phyloP scores from a whole-genome alignment of 768 basidiomycete genomes.

The Lactarius psammicola region DNA sequence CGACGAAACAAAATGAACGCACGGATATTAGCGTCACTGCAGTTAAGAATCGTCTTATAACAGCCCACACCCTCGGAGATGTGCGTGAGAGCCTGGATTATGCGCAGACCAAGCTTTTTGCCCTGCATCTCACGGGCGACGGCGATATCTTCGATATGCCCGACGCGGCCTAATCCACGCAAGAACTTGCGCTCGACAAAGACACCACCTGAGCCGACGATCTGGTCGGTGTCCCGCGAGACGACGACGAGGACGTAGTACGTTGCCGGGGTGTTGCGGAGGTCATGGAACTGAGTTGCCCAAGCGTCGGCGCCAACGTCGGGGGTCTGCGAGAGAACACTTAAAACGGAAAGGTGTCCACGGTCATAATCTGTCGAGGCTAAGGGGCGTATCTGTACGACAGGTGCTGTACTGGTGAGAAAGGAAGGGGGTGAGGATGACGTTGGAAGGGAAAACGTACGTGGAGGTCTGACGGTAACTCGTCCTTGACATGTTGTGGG shows the following conservation, averaged over 20 bases:
- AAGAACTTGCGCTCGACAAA: conserved; percentile 96
- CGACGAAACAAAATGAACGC: conserved; percentile 39
- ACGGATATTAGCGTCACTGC: conserved; percentile 89
- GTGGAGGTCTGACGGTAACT: conserved; percentile 64
- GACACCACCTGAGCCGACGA: conserved; percentile 81
- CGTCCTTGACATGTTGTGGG: conserved; percentile 56
- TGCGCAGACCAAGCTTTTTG: conserved; percentile 81
- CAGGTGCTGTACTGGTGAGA: neutral
- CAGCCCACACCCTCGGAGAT: conserved; percentile 79
- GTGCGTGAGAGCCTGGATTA: conserved; percentile 82
- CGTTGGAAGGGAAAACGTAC: conserved; percentile 40
- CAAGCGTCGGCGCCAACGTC: conserved; percentile 68
- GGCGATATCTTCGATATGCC: conserved; percentile 98
- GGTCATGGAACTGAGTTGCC: conserved; percentile 61
- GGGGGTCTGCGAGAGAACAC: conserved; percentile 66
- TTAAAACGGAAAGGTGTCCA: conserved; percentile 81
- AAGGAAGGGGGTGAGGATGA: neutral
- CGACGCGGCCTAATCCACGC: conserved; percentile 78
- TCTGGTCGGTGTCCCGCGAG: conserved; percentile 65
- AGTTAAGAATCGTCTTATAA: conserved; percentile 99
- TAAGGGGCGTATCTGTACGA: conserved; percentile 79
- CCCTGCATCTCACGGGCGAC: conserved; percentile 88
- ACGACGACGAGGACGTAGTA: conserved; percentile 89
- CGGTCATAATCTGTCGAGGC: conserved; percentile 79
- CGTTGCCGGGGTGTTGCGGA: conserved; percentile 53